Evolutionary conservation across 202 grass and related monocot species (phyloP), one percentile per base, ranked within the genome.

Genomic region (Carex sylvatica): DNA sequence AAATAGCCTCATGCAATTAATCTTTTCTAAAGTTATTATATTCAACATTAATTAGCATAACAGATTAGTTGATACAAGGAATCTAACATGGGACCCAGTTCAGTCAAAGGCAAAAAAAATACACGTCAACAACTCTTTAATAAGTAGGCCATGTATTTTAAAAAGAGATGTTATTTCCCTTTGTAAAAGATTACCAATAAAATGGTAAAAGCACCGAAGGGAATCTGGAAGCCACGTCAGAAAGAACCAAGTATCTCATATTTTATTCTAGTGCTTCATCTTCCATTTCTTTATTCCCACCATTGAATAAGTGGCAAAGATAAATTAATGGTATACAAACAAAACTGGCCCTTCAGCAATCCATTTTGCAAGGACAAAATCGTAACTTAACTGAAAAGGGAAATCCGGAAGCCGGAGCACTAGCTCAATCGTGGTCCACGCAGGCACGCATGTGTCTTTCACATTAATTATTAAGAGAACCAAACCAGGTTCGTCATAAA

Each of bases 201-300:
- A 53, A 68, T 69, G 36, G 9, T 53, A 69, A 13, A 36, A 31
- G 42, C 42, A 10, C 79, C 2, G 9, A 82, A 67, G 52, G 40
- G 79, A 82, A 82, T 82, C 79, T 49, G 14, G 38, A 68, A 53
- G 14, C 80, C 61, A 82, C 44, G 80, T 82, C 59, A 82, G 42
- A 52, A 31, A 65, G 61, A 61, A 31, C 63, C 52, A 65, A 65
- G 59, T 80, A 80, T 80, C 78, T 80, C 16, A 49, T 80, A 65
- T 65, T 80, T 80, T 59, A 80, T 3, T 65, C n/a, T 8, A 49
- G 36, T 80, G 78, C 19, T 80, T 80, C 33, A 1, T 55, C 62
- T 13, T 30, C 14, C 36, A 65, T 66, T 52, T 69, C 28, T 68
- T 66, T 82, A 82, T 82, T 82, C 44, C 61, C 62, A 69, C 44